phyloP scores from a whole-genome alignment of 2,329 filamentous ascomycete species.

The Metarhizium robertsii region DNA sequence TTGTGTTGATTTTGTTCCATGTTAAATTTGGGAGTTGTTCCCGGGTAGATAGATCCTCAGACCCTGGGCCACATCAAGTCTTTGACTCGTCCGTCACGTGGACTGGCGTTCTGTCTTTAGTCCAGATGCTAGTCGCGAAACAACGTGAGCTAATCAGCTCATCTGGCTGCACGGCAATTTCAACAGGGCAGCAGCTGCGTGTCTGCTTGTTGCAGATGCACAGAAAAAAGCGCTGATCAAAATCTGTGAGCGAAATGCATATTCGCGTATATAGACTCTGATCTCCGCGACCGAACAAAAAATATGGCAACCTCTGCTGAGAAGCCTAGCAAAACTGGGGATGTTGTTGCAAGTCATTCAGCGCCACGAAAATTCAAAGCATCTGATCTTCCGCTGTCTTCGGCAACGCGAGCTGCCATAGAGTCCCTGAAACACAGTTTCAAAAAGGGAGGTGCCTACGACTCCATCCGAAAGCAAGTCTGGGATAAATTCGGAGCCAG shows the following conservation, averaged over 20 bases:
- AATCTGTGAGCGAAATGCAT: not conserved
- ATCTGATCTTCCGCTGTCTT: constrained; percentile 64
- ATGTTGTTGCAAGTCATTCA: constrained; percentile 8
- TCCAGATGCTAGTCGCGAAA: not conserved
- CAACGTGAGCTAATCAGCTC: not conserved
- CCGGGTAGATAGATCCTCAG: no score
- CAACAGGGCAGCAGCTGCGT: not conserved
- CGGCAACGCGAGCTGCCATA: constrained; percentile 63
- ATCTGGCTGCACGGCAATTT: not conserved
- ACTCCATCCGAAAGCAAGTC: constrained; percentile 65
- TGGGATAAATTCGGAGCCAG: constrained; percentile 66
- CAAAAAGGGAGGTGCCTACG: constrained; percentile 81
- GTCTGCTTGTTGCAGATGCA: not conserved
- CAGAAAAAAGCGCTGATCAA: not conserved
- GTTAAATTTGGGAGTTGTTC: no score
- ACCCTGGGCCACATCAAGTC: no score
- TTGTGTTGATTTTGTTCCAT: no score
- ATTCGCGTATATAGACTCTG: not conserved
- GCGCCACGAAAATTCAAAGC: constrained; percentile 52
- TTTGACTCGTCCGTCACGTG: not conserved
- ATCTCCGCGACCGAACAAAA: constrained; percentile 3
- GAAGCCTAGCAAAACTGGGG: constrained; percentile 11
- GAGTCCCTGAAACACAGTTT: constrained; percentile 70
- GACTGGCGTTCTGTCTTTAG: not conserved
- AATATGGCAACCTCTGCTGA: constrained; percentile 18